Conservation (phyloP, 768 basidiomycete species). For the Clavulina sp. region DNA sequence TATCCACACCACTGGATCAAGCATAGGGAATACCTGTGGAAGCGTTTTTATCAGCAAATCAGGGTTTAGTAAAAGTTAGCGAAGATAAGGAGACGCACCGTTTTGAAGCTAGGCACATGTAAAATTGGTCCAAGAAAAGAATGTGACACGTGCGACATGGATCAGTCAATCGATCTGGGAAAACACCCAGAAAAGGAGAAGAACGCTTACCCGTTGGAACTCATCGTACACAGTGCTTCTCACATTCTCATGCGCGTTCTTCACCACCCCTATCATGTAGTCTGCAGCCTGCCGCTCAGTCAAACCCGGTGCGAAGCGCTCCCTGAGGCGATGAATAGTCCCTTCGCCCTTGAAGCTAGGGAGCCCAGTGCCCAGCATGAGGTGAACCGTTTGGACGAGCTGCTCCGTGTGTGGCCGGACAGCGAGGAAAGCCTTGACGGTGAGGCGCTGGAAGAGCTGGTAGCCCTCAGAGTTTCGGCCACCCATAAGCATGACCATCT, state of each 20-base stretch:
- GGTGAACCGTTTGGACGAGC: conserved; percentile 66
- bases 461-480: conserved; percentile 90
- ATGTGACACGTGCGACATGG: not conserved
- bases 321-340: conserved; percentile 72
- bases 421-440: conserved; percentile 91
- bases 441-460: conserved; percentile 80
- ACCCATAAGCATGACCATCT: conserved; percentile 97
- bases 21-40: not conserved
- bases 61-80: not conserved
- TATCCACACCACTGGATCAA: no score
- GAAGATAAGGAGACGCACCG: not conserved
- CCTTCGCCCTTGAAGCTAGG: conserved; percentile 95
- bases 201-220: conserved; percentile 61
- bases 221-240: conserved; percentile 90
- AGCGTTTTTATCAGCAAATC: no score
- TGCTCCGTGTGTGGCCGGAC: conserved; percentile 90
- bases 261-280: conserved; percentile 75
- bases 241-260: conserved; percentile 89
- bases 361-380: conserved; percentile 90
- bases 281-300: conserved; percentile 86
- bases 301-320: conserved; percentile 68
- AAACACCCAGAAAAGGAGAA: not conserved
- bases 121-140: not conserved
- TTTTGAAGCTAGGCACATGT: not conserved
- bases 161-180: no score